Conservation (phyloP, 2,329 filamentous ascomycete genomes). For the Phyllosticta ampelicida region DNA sequence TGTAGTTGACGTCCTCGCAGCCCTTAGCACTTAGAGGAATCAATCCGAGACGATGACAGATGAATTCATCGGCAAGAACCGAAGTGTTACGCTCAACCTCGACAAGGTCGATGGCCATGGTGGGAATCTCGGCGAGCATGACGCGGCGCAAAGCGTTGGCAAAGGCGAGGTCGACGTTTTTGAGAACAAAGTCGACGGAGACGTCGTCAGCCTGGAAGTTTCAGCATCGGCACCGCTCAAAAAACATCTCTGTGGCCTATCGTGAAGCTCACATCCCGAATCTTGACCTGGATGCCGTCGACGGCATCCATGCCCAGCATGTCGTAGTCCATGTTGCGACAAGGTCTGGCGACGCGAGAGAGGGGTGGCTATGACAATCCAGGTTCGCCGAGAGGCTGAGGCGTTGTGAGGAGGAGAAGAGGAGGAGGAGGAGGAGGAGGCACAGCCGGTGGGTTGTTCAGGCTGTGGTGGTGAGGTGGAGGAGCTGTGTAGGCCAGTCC, state of each 20-base stretch:
- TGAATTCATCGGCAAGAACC: conserved; percentile 93
- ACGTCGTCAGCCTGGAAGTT: conserved; percentile 58
- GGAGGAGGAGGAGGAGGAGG: neutral
- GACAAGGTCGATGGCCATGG: conserved; percentile 87
- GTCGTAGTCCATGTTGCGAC: conserved; percentile 38
- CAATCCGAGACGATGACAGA: conserved; percentile 82
- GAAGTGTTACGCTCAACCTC: conserved; percentile 89
- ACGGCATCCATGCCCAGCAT: conserved; percentile 32
- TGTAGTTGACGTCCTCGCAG: conserved; percentile 72
- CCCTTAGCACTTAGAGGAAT: conserved; percentile 79
- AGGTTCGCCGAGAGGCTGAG: neutral
- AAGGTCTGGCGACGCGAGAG: conserved; percentile 3
- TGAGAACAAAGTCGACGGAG: conserved; percentile 85
- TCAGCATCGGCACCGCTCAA: neutral
- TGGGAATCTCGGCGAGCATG: conserved; percentile 89
- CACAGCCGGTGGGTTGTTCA: neutral
- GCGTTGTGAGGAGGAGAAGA: neutral
- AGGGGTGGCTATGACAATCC: conserved; percentile 2
- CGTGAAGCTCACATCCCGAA: conserved; percentile 27
- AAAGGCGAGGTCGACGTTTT: conserved; percentile 78
- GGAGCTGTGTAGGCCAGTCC: neutral
- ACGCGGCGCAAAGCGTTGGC: conserved; percentile 86
- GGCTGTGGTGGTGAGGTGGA: neutral
- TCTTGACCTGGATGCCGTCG: conserved; percentile 38
- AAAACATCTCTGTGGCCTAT: conserved; percentile 13